Base-by-base conservation (phyloP, 805 yeast genomes). In the Scheffersomyces coipomensis region DNA sequence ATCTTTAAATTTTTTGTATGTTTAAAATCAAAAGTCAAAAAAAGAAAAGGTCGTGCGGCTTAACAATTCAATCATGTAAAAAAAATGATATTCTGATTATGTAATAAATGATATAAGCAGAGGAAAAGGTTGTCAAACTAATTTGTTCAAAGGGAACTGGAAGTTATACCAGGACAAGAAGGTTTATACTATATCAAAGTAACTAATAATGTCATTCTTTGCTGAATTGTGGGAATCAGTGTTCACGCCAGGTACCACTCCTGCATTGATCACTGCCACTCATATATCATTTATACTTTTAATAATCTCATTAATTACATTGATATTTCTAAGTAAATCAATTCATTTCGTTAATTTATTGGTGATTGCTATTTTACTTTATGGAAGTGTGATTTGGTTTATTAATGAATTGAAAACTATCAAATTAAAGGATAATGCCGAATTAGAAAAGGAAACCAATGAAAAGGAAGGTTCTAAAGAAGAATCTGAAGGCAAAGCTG, bases 211-310 rank as follows among this genome's bases (percentile, higher is more conserved):
- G 37, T 17, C 39, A 25, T 81, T 81, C 55, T 42, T 85, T 26
- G 67, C 63, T 19, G 95, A 85, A 19, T 73, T 91, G 32, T 90
- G 97, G 97, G 83, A 85, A 40, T 86, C 96, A 11, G 79, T 93
- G 19, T 87, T 91, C 63, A 82, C 88, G 13, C 97, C 98, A 5
- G 99, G 99, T 1, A 79, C 96, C 1, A 78, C 93, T 1, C 97
- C 97, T 1, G 88, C 95, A 1, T 73, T 93, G 37, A 72, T 89
- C n/a, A 71, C 74, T 27, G 97, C 98, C 2, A 91, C 97, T 0
- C 97, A 93, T 58, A 74, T 68, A 2, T 85, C 97, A 2, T 93
- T 93, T 53, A 67, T 75, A 0, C 71, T 84, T 9, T 71, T 93
- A 40, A 67, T 81, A 10, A 34, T 76, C 4, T 73, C 86, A 1